phyloP scores from a whole-genome alignment of 352 stramenopile genomes.

The Phytopythium litorale region DNA sequence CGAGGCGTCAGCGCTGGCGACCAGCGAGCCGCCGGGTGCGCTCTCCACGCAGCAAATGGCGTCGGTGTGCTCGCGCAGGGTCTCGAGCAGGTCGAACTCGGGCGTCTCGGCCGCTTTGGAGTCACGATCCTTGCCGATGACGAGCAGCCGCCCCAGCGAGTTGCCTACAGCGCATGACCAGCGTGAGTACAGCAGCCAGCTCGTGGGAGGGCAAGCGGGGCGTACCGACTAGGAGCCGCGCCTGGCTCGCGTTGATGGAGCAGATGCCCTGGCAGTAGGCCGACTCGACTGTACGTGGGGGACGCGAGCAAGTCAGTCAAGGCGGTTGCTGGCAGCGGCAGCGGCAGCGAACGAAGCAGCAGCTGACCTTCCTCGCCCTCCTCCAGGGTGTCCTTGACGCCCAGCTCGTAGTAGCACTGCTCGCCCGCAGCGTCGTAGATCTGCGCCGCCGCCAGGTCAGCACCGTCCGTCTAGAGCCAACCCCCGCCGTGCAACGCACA shows the following conservation, averaged over 20 bases:
- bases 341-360: slow-evolving; percentile 1
- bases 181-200: background rate
- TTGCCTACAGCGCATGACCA: slow-evolving; percentile 21
- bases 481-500: background rate
- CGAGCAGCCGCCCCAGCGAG: slow-evolving; percentile 53
- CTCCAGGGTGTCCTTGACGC: slow-evolving; percentile 48
- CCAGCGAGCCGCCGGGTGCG: slow-evolving; percentile 23
- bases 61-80: slow-evolving; percentile 44
- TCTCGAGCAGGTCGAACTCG: slow-evolving; percentile 66
- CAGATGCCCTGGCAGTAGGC: slow-evolving; percentile 66
- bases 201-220: background rate
- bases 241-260: slow-evolving; percentile 41
- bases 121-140: slow-evolving; percentile 51
- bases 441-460: slow-evolving; percentile 15
- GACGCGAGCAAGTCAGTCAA: background rate
- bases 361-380: slow-evolving; percentile 33
- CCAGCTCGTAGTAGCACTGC: slow-evolving; percentile 48
- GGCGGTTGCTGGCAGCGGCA: background rate
- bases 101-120: slow-evolving; percentile 34
- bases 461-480: background rate
- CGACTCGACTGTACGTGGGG: slow-evolving; percentile 21
- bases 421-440: slow-evolving; percentile 62
- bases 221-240: slow-evolving; percentile 48
- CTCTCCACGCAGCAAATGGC: slow-evolving; percentile 60
- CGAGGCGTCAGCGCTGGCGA: slow-evolving; percentile 59